These are phyloP conservation scores for Aspergillus cavernicola DNA, from an alignment of 495 filamentous ascomycete species.

Conservation along the genomic window DNA sequence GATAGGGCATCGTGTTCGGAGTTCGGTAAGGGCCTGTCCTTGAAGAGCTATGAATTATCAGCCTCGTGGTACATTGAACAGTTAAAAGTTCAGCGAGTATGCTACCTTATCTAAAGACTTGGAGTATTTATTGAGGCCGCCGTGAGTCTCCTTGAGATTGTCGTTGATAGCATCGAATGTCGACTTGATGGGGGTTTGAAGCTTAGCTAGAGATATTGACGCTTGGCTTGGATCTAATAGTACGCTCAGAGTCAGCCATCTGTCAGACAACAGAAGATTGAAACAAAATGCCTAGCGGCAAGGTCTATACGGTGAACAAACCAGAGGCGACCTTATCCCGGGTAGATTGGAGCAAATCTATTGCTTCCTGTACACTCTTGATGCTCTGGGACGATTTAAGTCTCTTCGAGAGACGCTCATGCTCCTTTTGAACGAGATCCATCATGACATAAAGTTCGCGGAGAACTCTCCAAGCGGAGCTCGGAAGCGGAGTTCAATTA, in stretches of 20 bases:
- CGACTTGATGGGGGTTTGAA: constrained; percentile 76
- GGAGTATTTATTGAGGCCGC: constrained; percentile 71
- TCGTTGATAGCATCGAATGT: constrained; percentile 75
- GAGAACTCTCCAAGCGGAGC: constrained; percentile 11
- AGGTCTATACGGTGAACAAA: constrained; percentile 28
- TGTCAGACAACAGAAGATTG: neutral
- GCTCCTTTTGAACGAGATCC: constrained; percentile 70
- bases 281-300: neutral
- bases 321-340: constrained; percentile 65
- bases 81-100: neutral
- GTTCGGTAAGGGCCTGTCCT: constrained; percentile 67
- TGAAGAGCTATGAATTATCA: constrained; percentile 60
- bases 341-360: constrained; percentile 69
- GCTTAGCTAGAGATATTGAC: constrained; percentile 68
- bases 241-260: constrained; percentile 16
- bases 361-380: constrained; percentile 72
- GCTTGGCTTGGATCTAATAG: constrained; percentile 63
- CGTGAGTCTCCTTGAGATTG: constrained; percentile 74
- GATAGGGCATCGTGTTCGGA: constrained; percentile 80
- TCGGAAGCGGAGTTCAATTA: constrained; percentile 17
- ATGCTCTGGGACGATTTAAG: constrained; percentile 67
- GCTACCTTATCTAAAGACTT: constrained; percentile 78
- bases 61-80: neutral
- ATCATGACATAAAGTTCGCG: constrained; percentile 40
- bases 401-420: constrained; percentile 63